These are phyloP conservation scores for Acer negundo DNA, from an alignment of 345 rosid species.

Conservation along the genomic window DNA sequence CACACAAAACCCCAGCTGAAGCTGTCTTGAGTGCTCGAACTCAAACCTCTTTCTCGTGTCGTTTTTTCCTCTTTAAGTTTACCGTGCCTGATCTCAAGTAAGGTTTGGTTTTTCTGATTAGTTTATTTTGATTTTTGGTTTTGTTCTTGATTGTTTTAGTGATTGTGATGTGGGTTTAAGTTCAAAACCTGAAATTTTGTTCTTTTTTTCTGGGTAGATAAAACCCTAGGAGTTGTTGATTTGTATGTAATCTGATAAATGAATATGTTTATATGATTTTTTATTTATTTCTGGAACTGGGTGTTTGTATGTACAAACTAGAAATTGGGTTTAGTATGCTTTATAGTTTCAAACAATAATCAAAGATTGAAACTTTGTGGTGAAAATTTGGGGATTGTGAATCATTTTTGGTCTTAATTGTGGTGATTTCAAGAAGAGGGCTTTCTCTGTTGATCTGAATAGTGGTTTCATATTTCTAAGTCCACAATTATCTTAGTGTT, in stretches of 20 bases:
- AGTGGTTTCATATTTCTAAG: not conserved
- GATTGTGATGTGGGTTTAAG: constrained; percentile 1
- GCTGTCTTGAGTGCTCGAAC: not conserved
- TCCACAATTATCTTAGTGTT: not conserved
- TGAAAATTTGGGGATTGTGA: not conserved
- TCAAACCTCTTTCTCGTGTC: not conserved
- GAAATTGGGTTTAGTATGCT: not conserved
- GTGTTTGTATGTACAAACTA: not conserved
- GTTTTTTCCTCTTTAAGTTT: not conserved
- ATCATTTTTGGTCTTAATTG: not conserved
- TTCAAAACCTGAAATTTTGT: not conserved
- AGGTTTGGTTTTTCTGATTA: not conserved
- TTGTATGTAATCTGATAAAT: not conserved
- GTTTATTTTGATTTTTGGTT: constrained; percentile 1
- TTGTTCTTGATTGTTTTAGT: not conserved
- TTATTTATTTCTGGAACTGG: constrained; percentile 2
- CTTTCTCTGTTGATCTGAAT: not conserved
- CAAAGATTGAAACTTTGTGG: not conserved
- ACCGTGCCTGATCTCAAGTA: constrained; percentile 7
- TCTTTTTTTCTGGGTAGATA: not conserved
- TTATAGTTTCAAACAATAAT: not conserved
- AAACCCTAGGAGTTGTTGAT: constrained; percentile 10
- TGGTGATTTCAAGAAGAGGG: not conserved
- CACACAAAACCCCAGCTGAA: not conserved
- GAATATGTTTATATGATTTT: not conserved